Evolutionary conservation across 495 filamentous ascomycete species (phyloP).

Genomic region (Xylaria intraflava): DNA sequence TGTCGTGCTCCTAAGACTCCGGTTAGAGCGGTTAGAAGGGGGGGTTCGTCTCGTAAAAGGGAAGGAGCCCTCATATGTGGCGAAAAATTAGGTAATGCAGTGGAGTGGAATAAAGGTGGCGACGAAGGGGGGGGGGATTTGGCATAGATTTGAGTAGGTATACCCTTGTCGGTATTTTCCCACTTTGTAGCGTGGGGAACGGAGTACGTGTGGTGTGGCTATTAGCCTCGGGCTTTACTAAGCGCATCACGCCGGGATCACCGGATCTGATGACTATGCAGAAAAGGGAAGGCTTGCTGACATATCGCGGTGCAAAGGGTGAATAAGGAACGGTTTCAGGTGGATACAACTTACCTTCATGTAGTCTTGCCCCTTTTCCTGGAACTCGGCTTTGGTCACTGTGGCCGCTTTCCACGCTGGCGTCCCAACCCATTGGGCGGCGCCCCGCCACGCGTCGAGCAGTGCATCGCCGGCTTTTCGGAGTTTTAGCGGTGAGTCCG

Average conservation of each 20-base stretch:
- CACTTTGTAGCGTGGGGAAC: neutral
- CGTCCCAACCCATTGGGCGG: constrained; percentile 66
- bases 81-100: constrained; percentile 8
- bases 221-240: constrained; percentile 7
- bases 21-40: constrained; percentile 1
- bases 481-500: constrained; percentile 56
- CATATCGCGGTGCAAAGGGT: neutral
- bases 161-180: neutral
- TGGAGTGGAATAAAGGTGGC: too few relatives aligned
- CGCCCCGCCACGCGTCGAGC: constrained; percentile 88
- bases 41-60: neutral
- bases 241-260: constrained; percentile 7
- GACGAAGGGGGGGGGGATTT: neutral
- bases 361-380: constrained; percentile 81
- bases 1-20: constrained; percentile 66
- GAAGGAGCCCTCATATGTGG: constrained; percentile 9
- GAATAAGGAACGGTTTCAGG: neutral
- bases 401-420: constrained; percentile 40
- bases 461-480: constrained; percentile 65
- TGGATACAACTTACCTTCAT: constrained; percentile 74
- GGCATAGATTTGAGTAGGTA: neutral
- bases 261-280: neutral
- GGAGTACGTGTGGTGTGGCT: neutral
- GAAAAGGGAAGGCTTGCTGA: constrained; percentile 8
- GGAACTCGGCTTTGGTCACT: constrained; percentile 68